Base-by-base conservation (phyloP, 2,329 filamentous ascomycete species). In the Xylariaceae sp. region DNA sequence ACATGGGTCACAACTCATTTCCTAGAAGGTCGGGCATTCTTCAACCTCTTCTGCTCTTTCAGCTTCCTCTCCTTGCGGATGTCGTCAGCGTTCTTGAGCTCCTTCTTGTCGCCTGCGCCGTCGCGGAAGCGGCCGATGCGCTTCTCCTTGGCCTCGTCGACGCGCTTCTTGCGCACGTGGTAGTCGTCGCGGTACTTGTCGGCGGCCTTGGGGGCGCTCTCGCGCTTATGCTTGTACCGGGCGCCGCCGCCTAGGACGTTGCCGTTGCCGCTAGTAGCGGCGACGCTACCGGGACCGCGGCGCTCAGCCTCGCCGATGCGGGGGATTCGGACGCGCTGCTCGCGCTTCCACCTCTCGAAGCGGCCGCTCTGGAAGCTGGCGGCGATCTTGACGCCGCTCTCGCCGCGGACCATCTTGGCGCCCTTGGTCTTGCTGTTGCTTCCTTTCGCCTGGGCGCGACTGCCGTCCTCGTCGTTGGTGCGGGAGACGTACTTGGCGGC, bases 311-410 rank as follows among this genome's bases (percentile, higher is more conserved):
- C 90, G 48, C 94, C 92, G 23, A 89, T 84, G 30, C 83, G 76
- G 8, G 89, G 89, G 57, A 94, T 64, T 13, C 81, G 76, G 32
- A 97, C 70, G 50, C 87, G 85, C 67, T 97, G 86, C 14, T 83
- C 79, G 59, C 85, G 88, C 62, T 83, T 85, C 94, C 92, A 98
- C 50, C 76, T 78, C 59, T 97, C 89, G 68, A 94, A 98, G 31
- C 90, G 82, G 24, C 94, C 92, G 62, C 83, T 89, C 59, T 90
- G 83, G 77, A 98, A 97, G 44, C 76, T 84, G 31, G 92, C 88
- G 1, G 92, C 88, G 54, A 98, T 96, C 71, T 96, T 97, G 69
- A 90, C 87, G 38, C 92, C 92, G 56, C 80, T 87, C 67, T 98
- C 92, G 54, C 92, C 89, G 47, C 78, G 76, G 40, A 96, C 83